Conservation (phyloP, 257 asterid genomes). For the Solanum corneliomulleri region DNA sequence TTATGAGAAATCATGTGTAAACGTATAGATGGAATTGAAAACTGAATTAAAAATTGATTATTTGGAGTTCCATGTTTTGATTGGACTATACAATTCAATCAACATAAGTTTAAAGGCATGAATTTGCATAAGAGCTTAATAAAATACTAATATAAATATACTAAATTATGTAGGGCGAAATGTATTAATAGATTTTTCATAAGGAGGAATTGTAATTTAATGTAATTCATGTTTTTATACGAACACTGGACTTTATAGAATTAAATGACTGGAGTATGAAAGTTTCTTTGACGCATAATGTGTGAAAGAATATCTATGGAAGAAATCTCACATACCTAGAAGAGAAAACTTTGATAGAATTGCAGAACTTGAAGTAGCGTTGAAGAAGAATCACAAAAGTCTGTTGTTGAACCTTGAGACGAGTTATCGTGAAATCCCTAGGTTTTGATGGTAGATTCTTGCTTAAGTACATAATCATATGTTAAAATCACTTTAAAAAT, state of each 20-base stretch:
- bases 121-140: too few relatives aligned
- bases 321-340: neutral
- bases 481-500: neutral
- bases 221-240: too few relatives aligned
- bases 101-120: neutral
- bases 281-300: neutral
- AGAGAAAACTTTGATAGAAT: neutral
- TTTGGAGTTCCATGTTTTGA: neutral
- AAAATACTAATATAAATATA: too few relatives aligned
- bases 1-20: neutral
- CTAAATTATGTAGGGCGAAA: neutral
- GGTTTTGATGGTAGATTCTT: neutral
- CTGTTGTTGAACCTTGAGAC: neutral
- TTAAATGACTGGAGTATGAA: neutral
- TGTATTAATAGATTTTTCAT: neutral
- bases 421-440: neutral
- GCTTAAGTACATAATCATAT: neutral
- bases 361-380: neutral
- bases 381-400: neutral
- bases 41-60: neutral
- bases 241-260: neutral
- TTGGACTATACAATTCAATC: neutral
- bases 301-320: neutral
- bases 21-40: too few relatives aligned
- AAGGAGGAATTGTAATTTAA: neutral